A percentile compares a stretch with the other conserved stretches of the same genome.
These are phyloP conservation scores for Trichoderma pleuroti DNA, from an alignment of 2,329 filamentous ascomycete species.

Conservation along the genomic window DNA sequence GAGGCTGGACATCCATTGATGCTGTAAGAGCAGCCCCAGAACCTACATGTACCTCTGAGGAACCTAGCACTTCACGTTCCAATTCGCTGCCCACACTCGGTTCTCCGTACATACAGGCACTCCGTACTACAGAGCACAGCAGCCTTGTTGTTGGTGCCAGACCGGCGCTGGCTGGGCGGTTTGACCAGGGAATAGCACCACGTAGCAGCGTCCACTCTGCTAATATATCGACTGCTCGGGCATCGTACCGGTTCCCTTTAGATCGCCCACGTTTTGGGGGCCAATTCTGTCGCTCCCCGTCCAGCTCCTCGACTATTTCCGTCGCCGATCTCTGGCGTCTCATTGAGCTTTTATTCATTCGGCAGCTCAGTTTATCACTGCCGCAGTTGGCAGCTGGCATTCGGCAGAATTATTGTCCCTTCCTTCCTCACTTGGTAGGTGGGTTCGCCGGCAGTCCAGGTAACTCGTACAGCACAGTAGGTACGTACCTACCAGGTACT, in stretches of 20 bases:
- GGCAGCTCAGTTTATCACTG: not conserved
- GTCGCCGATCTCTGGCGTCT: not conserved
- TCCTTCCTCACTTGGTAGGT: not conserved
- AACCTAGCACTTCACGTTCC: too few relatives aligned
- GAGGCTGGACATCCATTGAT: not conserved
- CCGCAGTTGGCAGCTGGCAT: not conserved
- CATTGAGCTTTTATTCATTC: not conserved
- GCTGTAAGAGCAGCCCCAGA: not conserved
- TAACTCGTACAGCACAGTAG: not conserved
- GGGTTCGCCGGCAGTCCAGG: not conserved
- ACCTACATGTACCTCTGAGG: too few relatives aligned
- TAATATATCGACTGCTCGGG: not conserved
- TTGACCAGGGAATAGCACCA: not conserved
- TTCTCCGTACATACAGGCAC: not conserved
- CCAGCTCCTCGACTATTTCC: not conserved
- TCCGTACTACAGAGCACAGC: not conserved
- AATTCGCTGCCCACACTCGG: too few relatives aligned
- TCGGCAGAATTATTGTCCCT: slow-evolving; percentile 2
- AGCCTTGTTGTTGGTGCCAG: not conserved
- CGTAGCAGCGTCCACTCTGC: not conserved
- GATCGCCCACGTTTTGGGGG: not conserved
- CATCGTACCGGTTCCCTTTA: not conserved
- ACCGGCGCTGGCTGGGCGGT: not conserved
- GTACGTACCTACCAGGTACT: not conserved
- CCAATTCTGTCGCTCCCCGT: not conserved